These are phyloP conservation scores for Trichoderma atrobrunneum DNA, from an alignment of 2,329 filamentous ascomycete species.

Conservation along the genomic window DNA sequence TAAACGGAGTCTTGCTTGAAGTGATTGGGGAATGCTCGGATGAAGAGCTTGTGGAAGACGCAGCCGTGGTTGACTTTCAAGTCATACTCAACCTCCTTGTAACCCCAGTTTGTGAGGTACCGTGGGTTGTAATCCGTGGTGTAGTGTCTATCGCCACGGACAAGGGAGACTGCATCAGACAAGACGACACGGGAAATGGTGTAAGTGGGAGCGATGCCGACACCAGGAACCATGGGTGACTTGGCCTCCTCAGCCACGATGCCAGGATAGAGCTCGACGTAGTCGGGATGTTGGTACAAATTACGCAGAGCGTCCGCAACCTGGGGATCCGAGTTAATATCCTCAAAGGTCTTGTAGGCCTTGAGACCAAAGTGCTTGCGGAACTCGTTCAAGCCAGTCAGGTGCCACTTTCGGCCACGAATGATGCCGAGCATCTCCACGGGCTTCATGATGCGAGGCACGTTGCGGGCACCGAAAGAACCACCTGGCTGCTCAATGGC, in stretches of 20 bases:
- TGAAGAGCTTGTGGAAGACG: conserved; percentile 80
- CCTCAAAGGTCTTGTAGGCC: conserved; percentile 73
- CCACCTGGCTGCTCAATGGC: conserved; percentile 76
- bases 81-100: conserved; percentile 70
- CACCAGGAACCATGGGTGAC: conserved; percentile 68
- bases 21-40: conserved; percentile 75
- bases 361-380: conserved; percentile 77
- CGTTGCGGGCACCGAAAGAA: conserved; percentile 70
- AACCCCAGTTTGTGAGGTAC: conserved; percentile 81
- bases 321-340: conserved; percentile 75
- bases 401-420: conserved; percentile 72
- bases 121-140: conserved; percentile 73
- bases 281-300: conserved; percentile 75
- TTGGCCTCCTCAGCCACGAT: conserved; percentile 75
- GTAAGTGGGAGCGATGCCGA: conserved; percentile 72
- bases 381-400: conserved; percentile 81
- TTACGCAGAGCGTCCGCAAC: conserved; percentile 63
- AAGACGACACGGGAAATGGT: conserved; percentile 75
- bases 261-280: conserved; percentile 77
- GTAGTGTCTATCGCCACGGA: conserved; percentile 76
- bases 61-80: conserved; percentile 74
- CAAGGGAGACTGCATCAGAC: conserved; percentile 75
- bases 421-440: conserved; percentile 80
- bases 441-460: conserved; percentile 69
- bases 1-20: conserved; percentile 78